A percentile compares a stretch with the other conserved stretches of the same genome.
Evolutionary conservation across 2,329 filamentous ascomycete genomes (phyloP).

Genomic region (Byssoonygena ceratinophila): DNA sequence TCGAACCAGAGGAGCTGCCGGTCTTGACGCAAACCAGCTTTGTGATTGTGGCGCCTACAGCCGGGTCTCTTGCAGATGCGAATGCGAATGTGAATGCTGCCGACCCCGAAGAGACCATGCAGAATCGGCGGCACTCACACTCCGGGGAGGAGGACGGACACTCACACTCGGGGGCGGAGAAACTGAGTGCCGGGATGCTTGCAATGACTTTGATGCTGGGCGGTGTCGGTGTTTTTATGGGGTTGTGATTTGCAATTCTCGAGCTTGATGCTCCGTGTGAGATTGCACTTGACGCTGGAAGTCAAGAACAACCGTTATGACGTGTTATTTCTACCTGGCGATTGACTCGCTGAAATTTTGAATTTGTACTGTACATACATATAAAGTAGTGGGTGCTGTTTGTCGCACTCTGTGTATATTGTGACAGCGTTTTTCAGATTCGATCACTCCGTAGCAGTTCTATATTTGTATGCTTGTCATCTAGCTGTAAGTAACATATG

Average conservation of each 20-base stretch:
- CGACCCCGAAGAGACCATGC: neutral
- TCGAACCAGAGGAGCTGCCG: neutral
- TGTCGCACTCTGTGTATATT: no score
- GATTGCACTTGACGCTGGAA: neutral
- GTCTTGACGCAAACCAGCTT: neutral
- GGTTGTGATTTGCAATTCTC: neutral
- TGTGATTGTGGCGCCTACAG: neutral
- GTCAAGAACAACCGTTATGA: neutral
- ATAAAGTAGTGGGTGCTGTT: no score
- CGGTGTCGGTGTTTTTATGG: neutral
- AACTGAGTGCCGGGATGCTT: neutral
- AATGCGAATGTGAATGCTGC: neutral
- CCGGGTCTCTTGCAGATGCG: neutral
- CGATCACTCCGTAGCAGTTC: no score
- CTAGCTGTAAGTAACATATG: no score
- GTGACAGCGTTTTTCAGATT: no score
- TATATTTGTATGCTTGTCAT: no score
- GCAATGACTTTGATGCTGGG: neutral
- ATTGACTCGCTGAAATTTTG: constrained; percentile 3
- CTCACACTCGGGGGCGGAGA: neutral
- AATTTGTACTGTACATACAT: neutral
- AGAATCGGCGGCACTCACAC: neutral
- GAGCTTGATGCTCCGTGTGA: neutral
- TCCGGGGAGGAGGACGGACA: no score
- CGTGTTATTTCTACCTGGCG: neutral